These are phyloP conservation scores for Pseudozyma hubeiensis DNA, from an alignment of 1,284 basidiomycete species.

Conservation along the genomic window DNA sequence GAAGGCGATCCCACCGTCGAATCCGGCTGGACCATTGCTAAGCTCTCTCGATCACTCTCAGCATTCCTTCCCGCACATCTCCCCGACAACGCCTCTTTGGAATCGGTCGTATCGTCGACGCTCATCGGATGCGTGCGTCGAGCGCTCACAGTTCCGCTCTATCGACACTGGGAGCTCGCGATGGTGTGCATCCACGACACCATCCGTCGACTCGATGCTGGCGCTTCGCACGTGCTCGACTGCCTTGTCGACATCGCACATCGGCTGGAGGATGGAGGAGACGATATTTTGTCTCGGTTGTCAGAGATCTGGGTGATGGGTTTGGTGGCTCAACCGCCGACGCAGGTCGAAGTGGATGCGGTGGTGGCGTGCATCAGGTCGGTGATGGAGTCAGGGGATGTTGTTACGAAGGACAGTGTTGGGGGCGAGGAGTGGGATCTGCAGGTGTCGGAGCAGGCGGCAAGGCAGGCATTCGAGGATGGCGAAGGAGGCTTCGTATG, in stretches of 20 bases:
- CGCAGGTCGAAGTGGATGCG: conserved; percentile 1
- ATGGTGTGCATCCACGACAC: conserved; percentile 25
- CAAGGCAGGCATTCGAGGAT: conserved; percentile 27
- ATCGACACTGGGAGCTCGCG: conserved; percentile 42
- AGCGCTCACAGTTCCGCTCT: conserved; percentile 31
- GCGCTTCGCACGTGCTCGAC: conserved; percentile 9
- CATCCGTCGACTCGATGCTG: conserved; percentile 13
- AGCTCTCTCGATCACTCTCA: conserved; percentile 31
- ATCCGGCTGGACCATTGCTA: conserved; percentile 49
- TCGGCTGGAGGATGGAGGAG: conserved; percentile 19
- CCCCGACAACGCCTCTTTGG: not conserved
- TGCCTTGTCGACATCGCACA: conserved; percentile 14
- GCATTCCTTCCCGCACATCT: conserved; percentile 7
- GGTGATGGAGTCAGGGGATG: conserved; percentile 6
- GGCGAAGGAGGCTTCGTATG: conserved; percentile 51
- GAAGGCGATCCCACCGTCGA: conserved; percentile 47
- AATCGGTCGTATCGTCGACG: conserved; percentile 6
- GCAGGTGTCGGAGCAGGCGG: conserved; percentile 34
- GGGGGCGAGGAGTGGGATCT: conserved; percentile 43
- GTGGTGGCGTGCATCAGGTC: conserved; percentile 5
- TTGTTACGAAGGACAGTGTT: conserved; percentile 18
- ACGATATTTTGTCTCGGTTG: conserved; percentile 24
- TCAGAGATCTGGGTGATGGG: conserved; percentile 23
- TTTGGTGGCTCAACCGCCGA: conserved; percentile 8
- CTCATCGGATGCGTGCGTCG: conserved; percentile 28